phyloP scores from a whole-genome alignment of 2,329 filamentous ascomycete species.

The Epichloe baconii region DNA sequence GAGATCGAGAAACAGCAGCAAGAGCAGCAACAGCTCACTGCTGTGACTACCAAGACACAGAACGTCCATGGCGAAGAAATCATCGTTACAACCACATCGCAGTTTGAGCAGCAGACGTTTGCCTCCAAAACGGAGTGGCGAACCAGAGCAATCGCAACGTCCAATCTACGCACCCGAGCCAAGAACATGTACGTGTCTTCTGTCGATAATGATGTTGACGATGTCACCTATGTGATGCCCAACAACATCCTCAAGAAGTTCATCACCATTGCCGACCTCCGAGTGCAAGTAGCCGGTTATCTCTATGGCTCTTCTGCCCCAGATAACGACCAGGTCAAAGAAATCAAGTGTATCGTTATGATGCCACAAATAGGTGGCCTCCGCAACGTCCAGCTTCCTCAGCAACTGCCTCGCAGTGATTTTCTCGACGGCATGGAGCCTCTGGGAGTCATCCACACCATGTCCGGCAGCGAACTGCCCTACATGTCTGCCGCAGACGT shows the following conservation, averaged over 20 bases:
- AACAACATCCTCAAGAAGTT: slow-evolving; percentile 98
- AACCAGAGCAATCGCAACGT: slow-evolving; percentile 89
- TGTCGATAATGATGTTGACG: slow-evolving; percentile 81
- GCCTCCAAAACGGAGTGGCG: slow-evolving; percentile 99
- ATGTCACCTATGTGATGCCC: slow-evolving; percentile 94
- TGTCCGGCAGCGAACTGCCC: slow-evolving; percentile 84
- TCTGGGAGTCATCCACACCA: slow-evolving; percentile 87
- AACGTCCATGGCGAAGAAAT: slow-evolving; percentile 96
- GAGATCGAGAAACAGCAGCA: slow-evolving; percentile 99
- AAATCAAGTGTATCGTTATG: slow-evolving; percentile 94
- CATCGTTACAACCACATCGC: slow-evolving; percentile 93
- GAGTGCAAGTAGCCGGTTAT: slow-evolving; percentile 92
- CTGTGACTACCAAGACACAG: slow-evolving; percentile 95
- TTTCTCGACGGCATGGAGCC: slow-evolving; percentile 79
- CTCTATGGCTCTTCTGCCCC: slow-evolving; percentile 85
- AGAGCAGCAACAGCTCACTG: slow-evolving; percentile 90
- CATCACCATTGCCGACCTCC: slow-evolving; percentile 91
- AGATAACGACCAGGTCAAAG: slow-evolving; percentile 94
- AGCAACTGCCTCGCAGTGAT: slow-evolving; percentile 83
- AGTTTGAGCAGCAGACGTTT: slow-evolving; percentile 95
- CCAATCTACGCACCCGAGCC: slow-evolving; percentile 80
- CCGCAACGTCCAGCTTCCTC: slow-evolving; percentile 80
- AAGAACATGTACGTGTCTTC: slow-evolving; percentile 99
- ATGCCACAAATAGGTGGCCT: slow-evolving; percentile 91
- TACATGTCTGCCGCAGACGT: slow-evolving; percentile 96